phyloP scores from a whole-genome alignment of 306 rosid genomes.

The Dryas octopetala region DNA sequence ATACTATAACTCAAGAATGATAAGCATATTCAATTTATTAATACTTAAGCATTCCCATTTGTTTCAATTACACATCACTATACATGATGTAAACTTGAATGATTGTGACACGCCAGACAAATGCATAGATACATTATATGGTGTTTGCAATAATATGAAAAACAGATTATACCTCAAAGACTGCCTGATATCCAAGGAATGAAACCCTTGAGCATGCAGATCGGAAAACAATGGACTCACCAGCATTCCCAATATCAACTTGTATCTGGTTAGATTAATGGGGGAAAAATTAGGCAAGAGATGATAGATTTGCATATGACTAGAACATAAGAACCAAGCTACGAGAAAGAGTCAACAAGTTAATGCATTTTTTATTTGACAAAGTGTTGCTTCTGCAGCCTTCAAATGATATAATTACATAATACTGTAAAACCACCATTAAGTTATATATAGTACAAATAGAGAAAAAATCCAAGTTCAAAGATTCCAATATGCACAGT shows the following conservation, averaged over 20 bases:
- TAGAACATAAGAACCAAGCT: not conserved
- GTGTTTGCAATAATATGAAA: not conserved
- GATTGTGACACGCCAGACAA: not conserved
- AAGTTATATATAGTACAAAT: not conserved
- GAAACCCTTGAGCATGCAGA: slow-evolving; percentile 68
- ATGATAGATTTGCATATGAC: slow-evolving; percentile 4
- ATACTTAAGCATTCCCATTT: not conserved
- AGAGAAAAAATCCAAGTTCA: not conserved
- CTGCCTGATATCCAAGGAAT: slow-evolving; percentile 83
- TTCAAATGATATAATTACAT: not conserved
- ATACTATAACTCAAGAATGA: not conserved
- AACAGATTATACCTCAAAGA: slow-evolving; percentile 50
- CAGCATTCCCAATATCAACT: slow-evolving; percentile 69
- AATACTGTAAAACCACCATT: not conserved
- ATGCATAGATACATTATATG: not conserved
- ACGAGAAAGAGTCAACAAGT: not conserved
- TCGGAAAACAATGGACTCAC: slow-evolving; percentile 59
- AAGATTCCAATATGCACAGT: not conserved
- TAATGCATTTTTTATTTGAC: slow-evolving; percentile 2
- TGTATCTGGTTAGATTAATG: slow-evolving; percentile 53
- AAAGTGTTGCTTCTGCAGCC: not conserved
- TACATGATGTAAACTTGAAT: not conserved
- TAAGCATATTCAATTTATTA: not conserved
- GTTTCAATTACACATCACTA: not conserved
- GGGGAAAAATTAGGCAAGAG: slow-evolving; percentile 26